Base-by-base conservation (phyloP, 1,284 basidiomycete genomes). In the Ceratobasidium sp. region DNA sequence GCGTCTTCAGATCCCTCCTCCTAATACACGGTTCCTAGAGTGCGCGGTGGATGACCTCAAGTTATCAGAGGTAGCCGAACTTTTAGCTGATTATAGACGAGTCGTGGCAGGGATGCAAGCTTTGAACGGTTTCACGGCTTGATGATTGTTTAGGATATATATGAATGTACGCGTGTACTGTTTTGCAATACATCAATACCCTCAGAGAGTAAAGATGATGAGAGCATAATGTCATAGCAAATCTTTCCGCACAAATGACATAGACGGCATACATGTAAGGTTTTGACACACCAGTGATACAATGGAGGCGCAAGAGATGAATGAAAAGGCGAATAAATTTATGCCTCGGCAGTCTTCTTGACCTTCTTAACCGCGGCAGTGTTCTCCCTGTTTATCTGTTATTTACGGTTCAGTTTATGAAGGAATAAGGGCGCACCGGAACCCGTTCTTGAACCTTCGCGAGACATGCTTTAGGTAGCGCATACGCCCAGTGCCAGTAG, bases 391-490 rank as follows among this genome's bases (percentile, higher is more conserved):
- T 77, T 81, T 16, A 30, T 10, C 14, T 23, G 32, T 45, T 21
- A 45, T 32, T 70, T 34, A 23, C 1, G 10, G 18, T 36, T 12
- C 59, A 64, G 8, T 18, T n/a, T n/a, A 21, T n/a, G 8, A 30
- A 18, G 26, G 58, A 60, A 28, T 80, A 18, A 36, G 8, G 46
- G 36, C 52, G 55, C 30, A 92, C 92, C 92, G 87, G 88, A 96
- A 96, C 74, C 96, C 97, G 82, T 98, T 98, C 92, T 98, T 98
- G 91, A 97, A 97, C 79, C 93, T 88, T 80, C 93, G 89, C 77
- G 91, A 89, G 65, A 97, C 96, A 73, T 86, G 83, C 88, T 96
- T 97, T 84, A 99, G 89, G 89, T 96, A 90, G 77, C 87, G 86
- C 96, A 98, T 97, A 80, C 97, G 89, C 77, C 97, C 97, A 78